Evolutionary conservation across 164 flowering plant species (phyloP).

Genomic region (Taxillus chinensis): DNA sequence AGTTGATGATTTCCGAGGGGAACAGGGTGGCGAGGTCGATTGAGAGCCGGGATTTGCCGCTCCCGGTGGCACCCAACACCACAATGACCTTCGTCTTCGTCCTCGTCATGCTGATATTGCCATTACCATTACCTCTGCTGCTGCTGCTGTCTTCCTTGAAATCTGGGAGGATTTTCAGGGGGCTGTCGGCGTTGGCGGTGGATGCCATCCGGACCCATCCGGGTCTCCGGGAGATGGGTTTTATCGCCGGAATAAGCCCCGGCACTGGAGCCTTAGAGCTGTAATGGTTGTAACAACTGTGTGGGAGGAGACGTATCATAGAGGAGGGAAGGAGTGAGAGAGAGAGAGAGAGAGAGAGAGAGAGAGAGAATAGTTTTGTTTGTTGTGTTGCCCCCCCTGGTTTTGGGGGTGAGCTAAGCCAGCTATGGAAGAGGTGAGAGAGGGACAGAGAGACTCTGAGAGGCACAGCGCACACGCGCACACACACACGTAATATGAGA

Average conservation of each 20-base stretch:
- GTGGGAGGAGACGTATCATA: not conserved
- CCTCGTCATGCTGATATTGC: not conserved
- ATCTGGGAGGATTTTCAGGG: too few relatives aligned
- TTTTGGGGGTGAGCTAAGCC: not conserved
- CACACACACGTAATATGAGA: too few relatives aligned
- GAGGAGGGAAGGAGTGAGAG: not conserved
- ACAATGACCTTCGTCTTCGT: conserved; percentile 32
- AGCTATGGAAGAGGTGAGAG: not conserved
- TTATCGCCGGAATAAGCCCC: not conserved
- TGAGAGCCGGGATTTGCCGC: conserved; percentile 67
- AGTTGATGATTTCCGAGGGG: conserved; percentile 59
- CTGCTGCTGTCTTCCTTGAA: not conserved
- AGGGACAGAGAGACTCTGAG: not conserved
- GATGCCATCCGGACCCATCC: not conserved
- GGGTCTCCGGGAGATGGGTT: not conserved
- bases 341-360: not conserved
- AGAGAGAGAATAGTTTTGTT: not conserved
- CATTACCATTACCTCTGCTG: not conserved
- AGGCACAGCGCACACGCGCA: too few relatives aligned
- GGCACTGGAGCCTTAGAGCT: not conserved
- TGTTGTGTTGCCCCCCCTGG: not conserved
- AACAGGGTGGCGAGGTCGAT: conserved; percentile 51
- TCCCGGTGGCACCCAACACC: conserved; percentile 76
- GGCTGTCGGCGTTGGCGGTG: not conserved
- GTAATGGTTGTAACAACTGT: not conserved